Conservation (phyloP, 1,284 basidiomycete species). For the Sporisorium sorghi region DNA sequence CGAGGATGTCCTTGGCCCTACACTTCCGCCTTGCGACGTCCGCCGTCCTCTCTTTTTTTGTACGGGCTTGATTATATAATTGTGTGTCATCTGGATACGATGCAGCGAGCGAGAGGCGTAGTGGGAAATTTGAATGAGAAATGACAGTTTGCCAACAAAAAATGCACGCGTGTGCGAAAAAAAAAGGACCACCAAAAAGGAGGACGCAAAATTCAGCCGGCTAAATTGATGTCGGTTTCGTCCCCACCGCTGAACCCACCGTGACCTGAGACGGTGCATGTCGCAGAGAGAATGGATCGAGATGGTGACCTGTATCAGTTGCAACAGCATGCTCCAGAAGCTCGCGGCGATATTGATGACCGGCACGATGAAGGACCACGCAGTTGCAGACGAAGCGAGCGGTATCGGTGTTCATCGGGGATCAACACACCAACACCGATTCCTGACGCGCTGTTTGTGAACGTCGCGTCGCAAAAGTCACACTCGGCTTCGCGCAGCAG, state of each 20-base stretch:
- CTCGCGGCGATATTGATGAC: background rate
- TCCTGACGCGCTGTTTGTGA: constrained; percentile 1
- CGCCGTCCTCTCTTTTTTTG: constrained; percentile 47
- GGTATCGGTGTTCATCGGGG: no score
- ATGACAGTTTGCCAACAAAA: background rate
- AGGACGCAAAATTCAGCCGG: constrained; percentile 3
- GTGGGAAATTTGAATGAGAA: no score
- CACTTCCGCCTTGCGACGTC: constrained; percentile 58
- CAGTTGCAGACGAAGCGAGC: no score
- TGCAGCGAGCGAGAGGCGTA: background rate
- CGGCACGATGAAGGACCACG: no score
- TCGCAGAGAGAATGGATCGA: no score
- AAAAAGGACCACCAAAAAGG: background rate
- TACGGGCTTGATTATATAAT: constrained; percentile 34
- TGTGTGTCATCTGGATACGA: background rate
- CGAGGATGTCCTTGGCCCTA: constrained; percentile 59
- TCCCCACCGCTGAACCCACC: background rate
- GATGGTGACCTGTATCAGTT: no score
- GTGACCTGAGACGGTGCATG: no score
- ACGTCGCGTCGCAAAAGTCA: constrained; percentile 25
- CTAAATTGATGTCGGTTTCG: background rate
- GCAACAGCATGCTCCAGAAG: background rate
- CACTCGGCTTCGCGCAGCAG: constrained; percentile 9
- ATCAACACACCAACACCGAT: constrained; percentile 4
- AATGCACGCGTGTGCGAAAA: background rate